phyloP scores from a whole-genome alignment of 1,284 basidiomycete genomes.

The Austropuccinia psidii region DNA sequence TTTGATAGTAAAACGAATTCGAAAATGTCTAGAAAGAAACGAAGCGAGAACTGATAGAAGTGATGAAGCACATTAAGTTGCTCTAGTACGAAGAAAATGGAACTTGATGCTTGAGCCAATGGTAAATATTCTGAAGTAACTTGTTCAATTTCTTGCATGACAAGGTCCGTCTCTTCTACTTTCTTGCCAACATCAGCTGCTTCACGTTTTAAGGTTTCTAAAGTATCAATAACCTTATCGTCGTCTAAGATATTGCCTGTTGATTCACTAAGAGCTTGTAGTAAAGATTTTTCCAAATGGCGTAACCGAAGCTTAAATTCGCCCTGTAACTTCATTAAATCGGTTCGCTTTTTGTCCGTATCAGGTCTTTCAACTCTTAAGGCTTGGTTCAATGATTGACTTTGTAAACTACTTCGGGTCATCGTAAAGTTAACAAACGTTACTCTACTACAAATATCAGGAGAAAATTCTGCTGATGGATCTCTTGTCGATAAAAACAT shows the following conservation, averaged over 20 bases:
- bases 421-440: conserved; percentile 99
- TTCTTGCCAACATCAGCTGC: conserved; percentile 93
- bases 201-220: conserved; percentile 94
- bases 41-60: conserved; percentile 97
- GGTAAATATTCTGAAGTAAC: conserved; percentile 92
- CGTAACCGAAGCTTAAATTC: conserved; percentile 90
- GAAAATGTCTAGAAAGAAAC: conserved; percentile 97
- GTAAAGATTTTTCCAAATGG: conserved; percentile 82
- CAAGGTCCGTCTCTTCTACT: conserved; percentile 91
- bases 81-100: conserved; percentile 94
- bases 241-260: conserved; percentile 96
- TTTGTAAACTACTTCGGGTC: conserved; percentile 95
- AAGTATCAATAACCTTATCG: conserved; percentile 95
- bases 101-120: conserved; percentile 89
- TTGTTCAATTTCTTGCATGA: conserved; percentile 93
- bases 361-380: conserved; percentile 94
- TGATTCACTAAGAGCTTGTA: conserved; percentile 95
- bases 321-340: conserved; percentile 96
- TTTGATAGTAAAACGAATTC: conserved; percentile 88
- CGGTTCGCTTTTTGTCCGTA: conserved; percentile 92
- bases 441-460: conserved; percentile 96
- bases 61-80: conserved; percentile 90
- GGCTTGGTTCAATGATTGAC: conserved; percentile 93
- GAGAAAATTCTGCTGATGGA: conserved; percentile 93
- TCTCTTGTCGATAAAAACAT: conserved; percentile 98